phyloP scores from a whole-genome alignment of 2,329 filamentous ascomycete species.

The Fusarium camptoceras region DNA sequence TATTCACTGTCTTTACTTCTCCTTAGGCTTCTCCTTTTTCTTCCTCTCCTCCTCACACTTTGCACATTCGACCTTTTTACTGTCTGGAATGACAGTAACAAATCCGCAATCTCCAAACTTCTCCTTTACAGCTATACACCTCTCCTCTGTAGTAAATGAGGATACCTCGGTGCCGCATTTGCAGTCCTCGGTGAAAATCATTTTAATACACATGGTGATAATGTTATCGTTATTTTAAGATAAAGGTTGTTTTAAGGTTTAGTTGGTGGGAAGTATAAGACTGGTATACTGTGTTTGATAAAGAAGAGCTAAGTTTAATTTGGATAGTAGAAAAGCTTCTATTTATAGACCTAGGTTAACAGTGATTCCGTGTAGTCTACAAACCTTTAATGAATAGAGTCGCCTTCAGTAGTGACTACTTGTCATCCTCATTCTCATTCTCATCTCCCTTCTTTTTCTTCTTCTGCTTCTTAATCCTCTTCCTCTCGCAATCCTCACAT shows the following conservation, averaged over 20 bases:
- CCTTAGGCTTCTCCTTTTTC: not conserved
- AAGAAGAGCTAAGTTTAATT: no score
- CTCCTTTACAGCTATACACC: not conserved
- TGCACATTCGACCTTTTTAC: not conserved
- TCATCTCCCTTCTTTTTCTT: not conserved
- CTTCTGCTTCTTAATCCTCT: not conserved
- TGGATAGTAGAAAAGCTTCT: fast-evolving
- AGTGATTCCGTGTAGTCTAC: no score
- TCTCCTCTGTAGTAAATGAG: not conserved
- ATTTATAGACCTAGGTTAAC: not conserved
- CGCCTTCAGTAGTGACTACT: no score
- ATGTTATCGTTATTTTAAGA: no score
- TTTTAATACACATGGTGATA: not conserved
- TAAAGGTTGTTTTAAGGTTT: no score
- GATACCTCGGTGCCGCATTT: not conserved
- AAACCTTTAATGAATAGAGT: no score
- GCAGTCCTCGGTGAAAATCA: not conserved
- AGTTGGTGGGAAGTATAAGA: no score
- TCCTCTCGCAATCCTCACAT: not conserved
- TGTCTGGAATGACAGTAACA: not conserved
- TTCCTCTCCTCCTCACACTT: not conserved
- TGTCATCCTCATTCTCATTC: not conserved
- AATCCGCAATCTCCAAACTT: not conserved
- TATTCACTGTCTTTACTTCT: no score
- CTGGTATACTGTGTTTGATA: no score